Conservation (phyloP, 2,329 filamentous ascomycete species). For the Alternaria hordeiaustralica region DNA sequence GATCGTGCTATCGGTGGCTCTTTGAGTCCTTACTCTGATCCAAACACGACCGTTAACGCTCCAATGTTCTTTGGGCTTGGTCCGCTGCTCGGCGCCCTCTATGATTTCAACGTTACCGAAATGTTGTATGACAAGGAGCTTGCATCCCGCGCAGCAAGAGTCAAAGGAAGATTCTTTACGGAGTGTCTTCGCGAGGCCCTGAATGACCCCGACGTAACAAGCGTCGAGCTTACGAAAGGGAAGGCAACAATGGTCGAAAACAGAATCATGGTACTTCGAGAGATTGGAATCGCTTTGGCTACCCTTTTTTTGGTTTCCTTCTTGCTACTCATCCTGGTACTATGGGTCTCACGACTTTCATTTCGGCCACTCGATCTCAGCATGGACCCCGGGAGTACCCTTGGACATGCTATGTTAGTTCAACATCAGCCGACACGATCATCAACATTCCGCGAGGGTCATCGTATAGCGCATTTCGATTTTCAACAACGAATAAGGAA, state of each 20-base stretch:
- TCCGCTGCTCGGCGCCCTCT: constrained; percentile 15
- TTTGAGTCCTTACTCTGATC: not conserved
- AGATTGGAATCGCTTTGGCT: constrained; percentile 20
- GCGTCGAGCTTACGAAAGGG: constrained; percentile 1
- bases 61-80: constrained; percentile 10
- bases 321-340: constrained; percentile 4
- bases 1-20: not conserved
- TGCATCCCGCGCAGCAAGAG: constrained; percentile 10
- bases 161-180: constrained; percentile 28
- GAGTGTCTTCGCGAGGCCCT: constrained; percentile 22
- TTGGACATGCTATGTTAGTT: constrained; percentile 18
- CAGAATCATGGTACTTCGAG: constrained; percentile 21
- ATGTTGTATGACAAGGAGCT: not conserved
- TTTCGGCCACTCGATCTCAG: constrained; percentile 20
- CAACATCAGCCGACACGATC: not conserved
- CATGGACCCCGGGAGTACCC: constrained; percentile 22
- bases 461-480: not conserved
- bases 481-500: constrained; percentile 9
- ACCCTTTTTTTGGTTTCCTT: constrained; percentile 21
- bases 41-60: not conserved
- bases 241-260: constrained; percentile 5
- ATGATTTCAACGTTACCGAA: constrained; percentile 1
- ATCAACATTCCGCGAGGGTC: constrained; percentile 5
- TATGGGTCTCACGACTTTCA: constrained; percentile 19
- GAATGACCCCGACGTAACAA: not conserved